Percentiles rank a stretch among this genome's conserved stretches.
Evolutionary conservation across 371 early-diverging fungal genomes (phyloP).

Genomic region (Chytridiales sp.): DNA sequence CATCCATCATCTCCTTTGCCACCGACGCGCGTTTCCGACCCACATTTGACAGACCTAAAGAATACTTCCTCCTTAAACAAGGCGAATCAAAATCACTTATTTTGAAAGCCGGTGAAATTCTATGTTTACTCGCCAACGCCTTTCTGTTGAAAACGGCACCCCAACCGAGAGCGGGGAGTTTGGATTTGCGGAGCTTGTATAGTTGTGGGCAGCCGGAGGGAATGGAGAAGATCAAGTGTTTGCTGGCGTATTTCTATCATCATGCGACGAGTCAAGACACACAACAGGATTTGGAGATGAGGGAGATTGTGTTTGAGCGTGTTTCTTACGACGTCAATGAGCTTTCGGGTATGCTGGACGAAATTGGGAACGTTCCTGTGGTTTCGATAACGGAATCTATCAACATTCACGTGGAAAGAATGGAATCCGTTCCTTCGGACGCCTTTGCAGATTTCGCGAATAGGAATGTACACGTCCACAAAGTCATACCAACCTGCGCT

Average conservation of each 20-base stretch:
- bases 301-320: neutral
- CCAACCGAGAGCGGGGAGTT: neutral
- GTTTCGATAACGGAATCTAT: no score
- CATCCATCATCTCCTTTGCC: no score
- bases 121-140: neutral
- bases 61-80: no score
- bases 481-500: conserved; percentile 19
- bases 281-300: neutral
- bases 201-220: neutral
- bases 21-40: no score
- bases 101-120: no score
- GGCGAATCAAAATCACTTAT: no score
- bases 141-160: neutral
- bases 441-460: conserved; percentile 30
- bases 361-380: no score
- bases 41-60: no score
- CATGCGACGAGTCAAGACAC: neutral
- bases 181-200: neutral
- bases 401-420: no score
- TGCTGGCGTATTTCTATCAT: neutral
- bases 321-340: neutral
- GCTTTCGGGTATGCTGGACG: no score
- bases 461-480: conserved; percentile 25
- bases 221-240: neutral
- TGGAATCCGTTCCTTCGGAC: conserved; percentile 15